Evolutionary conservation across 1,139 yeast genomes (phyloP).

Genomic region (Yamadazyma atmosphaerica): DNA sequence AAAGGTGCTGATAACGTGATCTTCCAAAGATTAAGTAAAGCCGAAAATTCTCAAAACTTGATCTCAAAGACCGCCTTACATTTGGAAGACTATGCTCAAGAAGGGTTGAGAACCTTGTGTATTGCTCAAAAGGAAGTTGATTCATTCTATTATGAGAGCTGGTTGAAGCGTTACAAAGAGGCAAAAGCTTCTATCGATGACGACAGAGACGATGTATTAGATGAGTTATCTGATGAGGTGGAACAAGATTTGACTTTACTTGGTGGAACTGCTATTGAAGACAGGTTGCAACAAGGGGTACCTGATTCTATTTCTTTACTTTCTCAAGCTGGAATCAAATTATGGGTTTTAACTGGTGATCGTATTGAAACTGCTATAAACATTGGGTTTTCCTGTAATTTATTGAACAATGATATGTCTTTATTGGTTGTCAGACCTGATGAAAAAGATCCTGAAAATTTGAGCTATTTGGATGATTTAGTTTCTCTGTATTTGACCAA

Average conservation of each 20-base stretch:
- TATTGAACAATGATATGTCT: constrained; percentile 85
- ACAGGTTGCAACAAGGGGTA: constrained; percentile 92
- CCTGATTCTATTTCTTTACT: constrained; percentile 88
- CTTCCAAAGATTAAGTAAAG: constrained; percentile 62
- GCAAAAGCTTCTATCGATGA: constrained; percentile 74
- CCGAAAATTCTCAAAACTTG: constrained; percentile 33
- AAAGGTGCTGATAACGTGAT: constrained; percentile 94
- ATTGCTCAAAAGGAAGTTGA: constrained; percentile 79
- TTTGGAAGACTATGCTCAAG: constrained; percentile 91
- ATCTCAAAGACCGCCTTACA: constrained; percentile 65
- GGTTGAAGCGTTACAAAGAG: constrained; percentile 69
- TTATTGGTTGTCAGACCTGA: constrained; percentile 64
- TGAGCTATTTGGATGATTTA: constrained; percentile 31
- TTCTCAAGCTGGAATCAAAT: constrained; percentile 87
- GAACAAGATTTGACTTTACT: constrained; percentile 71
- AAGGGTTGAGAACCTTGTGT: constrained; percentile 93
- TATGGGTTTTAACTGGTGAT: constrained; percentile 98
- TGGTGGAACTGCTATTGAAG: constrained; percentile 98
- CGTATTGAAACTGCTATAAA: constrained; percentile 97
- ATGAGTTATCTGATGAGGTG: constrained; percentile 73
- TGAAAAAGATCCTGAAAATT: constrained; percentile 24
- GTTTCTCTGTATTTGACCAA: constrained; percentile 42
- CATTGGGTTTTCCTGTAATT: constrained; percentile 94
- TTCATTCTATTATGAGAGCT: constrained; percentile 57
- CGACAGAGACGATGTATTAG: constrained; percentile 77